Base-by-base conservation (phyloP, 495 filamentous ascomycete genomes). In the Penicillium atrosanguineum region DNA sequence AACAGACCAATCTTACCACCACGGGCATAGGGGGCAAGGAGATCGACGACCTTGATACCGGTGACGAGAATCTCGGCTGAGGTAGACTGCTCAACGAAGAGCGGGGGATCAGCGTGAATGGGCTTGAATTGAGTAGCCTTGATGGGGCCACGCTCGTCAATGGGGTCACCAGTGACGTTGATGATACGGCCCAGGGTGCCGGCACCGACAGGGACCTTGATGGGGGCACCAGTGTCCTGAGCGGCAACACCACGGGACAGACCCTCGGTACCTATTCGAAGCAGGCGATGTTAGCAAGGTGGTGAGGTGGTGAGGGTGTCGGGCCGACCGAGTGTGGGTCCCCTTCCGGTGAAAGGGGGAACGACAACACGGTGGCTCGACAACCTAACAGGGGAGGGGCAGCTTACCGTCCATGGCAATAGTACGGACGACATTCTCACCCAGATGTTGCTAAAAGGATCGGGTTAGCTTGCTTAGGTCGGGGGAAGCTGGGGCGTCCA, bases 1-100 rank as follows among this genome's bases (percentile, higher is more conserved):
- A 98, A 98, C 70, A 98, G 95, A 89, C 94, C 94, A 84, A 98
- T 98, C 87, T 98, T 98, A 85, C 94, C 94, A 88, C 94, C 94
- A 92, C 94, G 94, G 78, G 94, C 94, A 76, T 98, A 98, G 65
- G 94, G 94, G 70, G 94, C 94, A 63, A 98, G 83, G 61, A 98
- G 81, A 73, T 98, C 94, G 76, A 98, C 94, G 74, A 98, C 94
- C 87, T 98, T 98, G 85, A 98, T 98, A 85, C 94, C 94, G 63
- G 94, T 98, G 65, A 96, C 87, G 60, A 98, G 84, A 77, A 98
- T 87, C 78, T 98, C 94, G 61, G 95, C 94, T 58, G 82, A 79
- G 63, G 94, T 98, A 53, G 94, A 91, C 83, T 98, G 94, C 60
- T 97, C 95, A 60, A 83, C 79, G 82, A 97, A 98, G 58, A 68